Evolutionary conservation across 192 early-diverging fungal genomes (phyloP).

Genomic region (Backusella liffmaniae): DNA sequence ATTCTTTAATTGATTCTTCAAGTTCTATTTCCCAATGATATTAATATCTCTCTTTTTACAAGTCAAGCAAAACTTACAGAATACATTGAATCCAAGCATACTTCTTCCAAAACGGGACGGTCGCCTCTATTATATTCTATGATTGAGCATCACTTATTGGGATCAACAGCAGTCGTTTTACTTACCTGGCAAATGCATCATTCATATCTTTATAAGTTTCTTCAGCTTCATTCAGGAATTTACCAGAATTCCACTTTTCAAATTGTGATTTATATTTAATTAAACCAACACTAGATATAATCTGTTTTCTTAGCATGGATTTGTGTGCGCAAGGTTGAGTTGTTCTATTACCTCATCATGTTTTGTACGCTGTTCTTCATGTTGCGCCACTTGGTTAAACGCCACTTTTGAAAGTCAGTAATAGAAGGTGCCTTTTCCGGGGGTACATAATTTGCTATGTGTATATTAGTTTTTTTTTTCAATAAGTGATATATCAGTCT

Average conservation of each 20-base stretch:
- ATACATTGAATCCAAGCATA: constrained; percentile 61
- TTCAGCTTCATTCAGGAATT: constrained; percentile 59
- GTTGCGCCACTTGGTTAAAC: constrained; percentile 48
- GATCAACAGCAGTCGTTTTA: not conserved
- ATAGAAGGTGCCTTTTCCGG: constrained; percentile 50
- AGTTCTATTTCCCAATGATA: constrained; percentile 33
- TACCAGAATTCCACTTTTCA: constrained; percentile 54
- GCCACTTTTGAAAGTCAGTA: constrained; percentile 48
- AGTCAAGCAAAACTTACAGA: constrained; percentile 25
- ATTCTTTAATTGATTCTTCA: constrained; percentile 63
- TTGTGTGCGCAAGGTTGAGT: too few relatives aligned
- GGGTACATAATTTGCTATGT: constrained; percentile 49
- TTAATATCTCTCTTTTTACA: not conserved
- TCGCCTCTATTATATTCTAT: constrained; percentile 44
- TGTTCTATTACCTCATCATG: constrained; percentile 29
- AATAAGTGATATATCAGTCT: not conserved
- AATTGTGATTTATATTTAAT: constrained; percentile 51
- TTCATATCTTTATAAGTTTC: constrained; percentile 66
- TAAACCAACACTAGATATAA: constrained; percentile 41
- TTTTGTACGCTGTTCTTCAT: constrained; percentile 48
- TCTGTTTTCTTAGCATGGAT: not conserved
- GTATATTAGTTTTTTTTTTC: not conserved
- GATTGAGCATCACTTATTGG: not conserved
- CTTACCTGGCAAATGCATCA: constrained; percentile 57
- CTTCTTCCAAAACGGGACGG: constrained; percentile 48